These are phyloP conservation scores for Tetrastigma voinierianum DNA, from an alignment of 164 flowering plant genomes.

Conservation along the genomic window DNA sequence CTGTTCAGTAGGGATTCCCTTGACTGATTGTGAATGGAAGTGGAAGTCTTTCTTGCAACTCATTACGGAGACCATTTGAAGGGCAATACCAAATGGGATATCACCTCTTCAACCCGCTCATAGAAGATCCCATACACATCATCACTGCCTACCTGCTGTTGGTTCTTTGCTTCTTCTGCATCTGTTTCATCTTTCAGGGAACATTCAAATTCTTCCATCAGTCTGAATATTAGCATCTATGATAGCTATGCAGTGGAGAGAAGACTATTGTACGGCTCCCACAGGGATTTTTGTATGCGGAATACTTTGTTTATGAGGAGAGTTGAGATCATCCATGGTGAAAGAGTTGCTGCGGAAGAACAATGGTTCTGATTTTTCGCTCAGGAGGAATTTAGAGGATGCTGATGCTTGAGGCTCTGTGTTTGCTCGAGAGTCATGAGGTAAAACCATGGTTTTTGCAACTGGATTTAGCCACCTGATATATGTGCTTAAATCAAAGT, in stretches of 20 bases:
- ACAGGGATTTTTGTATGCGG: conserved; percentile 9
- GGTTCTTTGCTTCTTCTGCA: conserved; percentile 19
- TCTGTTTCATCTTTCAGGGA: conserved; percentile 28
- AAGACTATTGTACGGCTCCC: conserved; percentile 19
- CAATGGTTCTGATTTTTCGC: conserved; percentile 14
- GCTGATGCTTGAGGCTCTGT: conserved; percentile 10
- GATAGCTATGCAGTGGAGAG: conserved; percentile 53
- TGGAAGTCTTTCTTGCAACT: conserved; percentile 19
- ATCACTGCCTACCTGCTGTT: conserved; percentile 5
- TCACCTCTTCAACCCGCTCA: too few relatives aligned
- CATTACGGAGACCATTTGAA: conserved; percentile 8
- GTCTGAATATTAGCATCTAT: too few relatives aligned
- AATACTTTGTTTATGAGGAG: conserved; percentile 16
- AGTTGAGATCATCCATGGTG: conserved; percentile 12
- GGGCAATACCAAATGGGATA: conserved; percentile 21
- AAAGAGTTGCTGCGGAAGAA: conserved; percentile 7
- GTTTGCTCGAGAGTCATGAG: conserved; percentile 4
- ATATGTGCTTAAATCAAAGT: conserved; percentile 42
- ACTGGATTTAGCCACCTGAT: conserved; percentile 47
- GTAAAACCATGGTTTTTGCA: conserved; percentile 1
- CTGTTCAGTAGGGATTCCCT: background rate
- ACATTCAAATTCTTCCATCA: conserved; percentile 41
- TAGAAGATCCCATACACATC: conserved; percentile 30
- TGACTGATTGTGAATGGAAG: conserved; percentile 2
- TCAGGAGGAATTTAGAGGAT: background rate